Evolutionary conservation across 805 yeast genomes (phyloP).

Genomic region (Ascoidea tarda): DNA sequence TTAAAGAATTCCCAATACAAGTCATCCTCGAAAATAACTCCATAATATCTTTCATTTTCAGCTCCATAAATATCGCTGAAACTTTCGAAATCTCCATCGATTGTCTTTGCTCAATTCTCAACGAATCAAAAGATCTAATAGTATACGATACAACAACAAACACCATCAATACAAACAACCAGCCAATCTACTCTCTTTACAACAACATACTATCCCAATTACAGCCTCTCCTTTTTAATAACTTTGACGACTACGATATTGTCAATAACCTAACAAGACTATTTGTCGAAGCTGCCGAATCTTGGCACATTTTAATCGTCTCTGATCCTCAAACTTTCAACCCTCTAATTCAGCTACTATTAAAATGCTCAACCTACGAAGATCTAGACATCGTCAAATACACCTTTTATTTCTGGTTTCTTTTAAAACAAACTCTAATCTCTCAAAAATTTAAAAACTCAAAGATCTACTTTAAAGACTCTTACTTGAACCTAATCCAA

Average conservation of each 20-base stretch:
- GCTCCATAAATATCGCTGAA: constrained; percentile 34
- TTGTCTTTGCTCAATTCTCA: constrained; percentile 66
- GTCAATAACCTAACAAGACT: constrained; percentile 61
- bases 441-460: constrained; percentile 18
- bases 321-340: constrained; percentile 54
- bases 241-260: constrained; percentile 45
- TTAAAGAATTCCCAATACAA: constrained; percentile 68
- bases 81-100: constrained; percentile 73
- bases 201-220: constrained; percentile 55
- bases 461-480: constrained; percentile 29
- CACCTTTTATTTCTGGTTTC: constrained; percentile 88
- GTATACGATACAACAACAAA: constrained; percentile 36
- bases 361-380: constrained; percentile 56
- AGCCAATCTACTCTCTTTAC: constrained; percentile 17
- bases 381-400: constrained; percentile 84
- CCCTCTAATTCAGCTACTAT: constrained; percentile 58
- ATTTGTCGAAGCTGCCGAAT: constrained; percentile 85
- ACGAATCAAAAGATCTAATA: constrained; percentile 70
- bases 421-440: constrained; percentile 47
- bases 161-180: too few species aligned
- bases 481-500: constrained; percentile 42
- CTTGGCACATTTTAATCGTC: constrained; percentile 85
- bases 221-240: constrained; percentile 28
- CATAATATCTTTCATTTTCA: constrained; percentile 55
- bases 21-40: constrained; percentile 50